Conservation (phyloP, 2,329 filamentous ascomycete species). For the Hypoxylon sp. region DNA sequence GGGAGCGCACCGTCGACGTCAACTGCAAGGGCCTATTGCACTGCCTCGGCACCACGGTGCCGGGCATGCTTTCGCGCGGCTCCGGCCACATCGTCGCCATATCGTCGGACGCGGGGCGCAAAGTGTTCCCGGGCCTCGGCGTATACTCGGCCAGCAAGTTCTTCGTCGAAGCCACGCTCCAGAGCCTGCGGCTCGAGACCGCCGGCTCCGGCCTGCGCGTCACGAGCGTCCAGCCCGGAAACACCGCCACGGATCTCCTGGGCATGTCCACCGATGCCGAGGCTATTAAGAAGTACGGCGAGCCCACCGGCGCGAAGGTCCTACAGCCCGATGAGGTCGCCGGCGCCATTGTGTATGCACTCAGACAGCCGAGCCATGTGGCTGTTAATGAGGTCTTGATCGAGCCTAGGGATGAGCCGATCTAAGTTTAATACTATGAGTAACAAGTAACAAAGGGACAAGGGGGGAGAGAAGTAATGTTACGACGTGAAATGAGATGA, state of each 20-base stretch:
- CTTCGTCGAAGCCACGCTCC: constrained; percentile 87
- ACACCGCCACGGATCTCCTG: constrained; percentile 80
- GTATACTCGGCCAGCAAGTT: constrained; percentile 89
- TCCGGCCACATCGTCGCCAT: constrained; percentile 79
- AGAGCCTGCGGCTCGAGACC: constrained; percentile 81
- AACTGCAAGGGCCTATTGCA: constrained; percentile 88
- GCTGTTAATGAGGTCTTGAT: constrained; percentile 86
- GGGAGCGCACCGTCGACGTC: constrained; percentile 86
- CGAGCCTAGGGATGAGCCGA: constrained; percentile 82
- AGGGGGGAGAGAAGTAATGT: background rate
- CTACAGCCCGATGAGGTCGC: constrained; percentile 82
- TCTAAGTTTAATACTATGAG: constrained; percentile 58
- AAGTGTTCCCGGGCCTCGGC: constrained; percentile 84
- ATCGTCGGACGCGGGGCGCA: constrained; percentile 85
- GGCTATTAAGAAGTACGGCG: constrained; percentile 83
- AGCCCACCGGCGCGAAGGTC: constrained; percentile 81
- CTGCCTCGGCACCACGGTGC: constrained; percentile 78
- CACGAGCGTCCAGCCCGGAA: constrained; percentile 82
- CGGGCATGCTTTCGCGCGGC: constrained; percentile 78
- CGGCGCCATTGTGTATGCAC: constrained; percentile 78
- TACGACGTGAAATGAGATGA: background rate
- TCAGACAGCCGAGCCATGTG: constrained; percentile 81
- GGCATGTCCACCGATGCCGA: constrained; percentile 82
- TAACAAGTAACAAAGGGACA: background rate
- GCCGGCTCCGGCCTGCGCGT: constrained; percentile 80